A percentile compares a stretch with the other conserved stretches of the same genome.
These are phyloP conservation scores for Exophiala dermatitidis DNA, from an alignment of 2,329 filamentous ascomycete species.

Conservation along the genomic window DNA sequence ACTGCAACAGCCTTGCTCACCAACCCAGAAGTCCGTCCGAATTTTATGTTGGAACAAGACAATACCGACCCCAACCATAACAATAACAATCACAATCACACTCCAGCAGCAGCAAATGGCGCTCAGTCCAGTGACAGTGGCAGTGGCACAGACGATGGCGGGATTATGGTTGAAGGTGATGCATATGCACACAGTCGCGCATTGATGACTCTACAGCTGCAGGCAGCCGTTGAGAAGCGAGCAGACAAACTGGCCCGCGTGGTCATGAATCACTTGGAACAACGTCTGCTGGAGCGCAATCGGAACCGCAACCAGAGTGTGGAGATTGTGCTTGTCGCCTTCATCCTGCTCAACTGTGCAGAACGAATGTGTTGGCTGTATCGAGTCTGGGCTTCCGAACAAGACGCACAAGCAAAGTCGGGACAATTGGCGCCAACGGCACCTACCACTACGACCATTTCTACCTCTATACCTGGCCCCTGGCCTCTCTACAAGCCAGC, in stretches of 20 bases:
- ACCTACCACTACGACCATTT: too few relatives aligned
- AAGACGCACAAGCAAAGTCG: too few relatives aligned
- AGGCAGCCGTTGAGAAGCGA: constrained; percentile 49
- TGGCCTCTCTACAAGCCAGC: constrained; percentile 52
- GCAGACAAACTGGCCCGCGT: constrained; percentile 46
- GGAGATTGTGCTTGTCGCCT: constrained; percentile 52
- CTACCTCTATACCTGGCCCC: constrained; percentile 23
- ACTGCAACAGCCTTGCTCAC: constrained; percentile 47
- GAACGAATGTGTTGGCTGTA: constrained; percentile 55
- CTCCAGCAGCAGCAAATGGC: too few relatives aligned
- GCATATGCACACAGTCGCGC: constrained; percentile 41
- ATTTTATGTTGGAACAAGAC: constrained; percentile 33
- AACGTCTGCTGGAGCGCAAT: constrained; percentile 49
- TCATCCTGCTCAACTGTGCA: constrained; percentile 53
- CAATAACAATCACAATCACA: too few relatives aligned
- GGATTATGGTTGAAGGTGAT: constrained; percentile 31
- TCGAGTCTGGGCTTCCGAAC: constrained; percentile 43
- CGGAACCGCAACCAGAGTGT: constrained; percentile 46
- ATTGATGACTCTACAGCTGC: constrained; percentile 48
- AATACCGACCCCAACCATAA: background rate
- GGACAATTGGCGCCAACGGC: too few relatives aligned
- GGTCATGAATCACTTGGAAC: constrained; percentile 54
- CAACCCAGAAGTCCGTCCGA: constrained; percentile 39
- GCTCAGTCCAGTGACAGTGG: constrained; percentile 35
- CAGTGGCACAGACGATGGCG: constrained; percentile 27